Evolutionary conservation across 2,329 filamentous ascomycete genomes (phyloP), one percentile per base, ranked within the genome.

Genomic region (Venturiaceae sp.): DNA sequence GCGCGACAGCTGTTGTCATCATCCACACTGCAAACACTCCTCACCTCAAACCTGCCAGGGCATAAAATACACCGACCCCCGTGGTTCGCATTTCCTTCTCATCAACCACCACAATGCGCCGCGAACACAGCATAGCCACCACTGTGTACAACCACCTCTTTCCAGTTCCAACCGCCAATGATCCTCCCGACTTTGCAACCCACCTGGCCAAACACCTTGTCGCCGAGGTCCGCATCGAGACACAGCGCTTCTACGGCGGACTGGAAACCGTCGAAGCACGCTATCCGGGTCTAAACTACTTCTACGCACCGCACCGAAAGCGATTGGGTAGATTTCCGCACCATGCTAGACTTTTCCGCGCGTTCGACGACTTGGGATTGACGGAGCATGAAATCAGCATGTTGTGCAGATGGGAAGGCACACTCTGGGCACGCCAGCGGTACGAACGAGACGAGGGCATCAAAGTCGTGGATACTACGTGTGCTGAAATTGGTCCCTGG

Each of bases 381-480:
- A 92, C 88, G 7, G 74, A 82, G 59, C 75, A 77, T 64, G 88
- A 92, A 69, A 89, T 92, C 64, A 78, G 83, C 57, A 77, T 78
- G 53, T 76, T 92, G 68, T 91, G 88, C 60, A 86, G 88, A 67
- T 92, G 88, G 88, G 88, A 92, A 74, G 88, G 88, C 59, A 92
- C 88, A 9, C 84, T 85, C 62, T 92, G 88, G 88, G 88, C 88
- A 61, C 86, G 90, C 68, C 86, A 91, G 68, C 82, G 87, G 58
- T 92, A 85, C 67, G 88, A 92, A 75, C 80, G 80, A 59, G 88
- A 92, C 67, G 86, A 90, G 66, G 84, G 84, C 34, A 79, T 87
- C 60, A 74, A 73, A 32, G 90, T 92, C 62, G 72, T 75, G 53
- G 88, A 92, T 67, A 90, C 88, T 5, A 85, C 87, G 1, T 82